Conservation (phyloP, 495 filamentous ascomycete species). For the Geopyxis carbonaria region DNA sequence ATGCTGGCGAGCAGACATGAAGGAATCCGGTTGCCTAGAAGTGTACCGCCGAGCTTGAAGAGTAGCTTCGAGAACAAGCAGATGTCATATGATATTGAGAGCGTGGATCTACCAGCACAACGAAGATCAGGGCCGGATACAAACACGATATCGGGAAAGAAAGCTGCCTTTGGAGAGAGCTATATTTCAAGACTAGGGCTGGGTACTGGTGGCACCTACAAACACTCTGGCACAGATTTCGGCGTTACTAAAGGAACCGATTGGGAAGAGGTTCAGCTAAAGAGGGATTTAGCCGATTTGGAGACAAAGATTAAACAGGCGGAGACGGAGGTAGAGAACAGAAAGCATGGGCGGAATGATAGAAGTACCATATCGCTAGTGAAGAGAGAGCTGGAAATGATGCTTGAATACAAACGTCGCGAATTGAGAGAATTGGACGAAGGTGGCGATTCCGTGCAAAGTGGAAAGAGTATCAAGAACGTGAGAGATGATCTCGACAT, state of each 20-base stretch:
- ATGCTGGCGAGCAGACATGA: conserved; percentile 90
- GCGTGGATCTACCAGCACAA: conserved; percentile 26
- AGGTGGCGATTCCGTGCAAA: conserved; percentile 51
- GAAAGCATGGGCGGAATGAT: conserved; percentile 22
- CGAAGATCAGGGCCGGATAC: conserved; percentile 17
- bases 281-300: conserved; percentile 75
- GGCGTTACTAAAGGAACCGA: conserved; percentile 49
- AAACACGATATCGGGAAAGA: conserved; percentile 30
- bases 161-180: conserved; percentile 91
- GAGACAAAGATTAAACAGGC: conserved; percentile 68
- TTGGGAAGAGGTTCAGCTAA: conserved; percentile 92
- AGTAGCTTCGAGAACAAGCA: conserved; percentile 80
- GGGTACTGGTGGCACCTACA: conserved; percentile 54
- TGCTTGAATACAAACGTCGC: conserved; percentile 63
- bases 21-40: conserved; percentile 80
- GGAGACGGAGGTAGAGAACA: conserved; percentile 44
- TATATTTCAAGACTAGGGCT: conserved; percentile 82
- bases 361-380: conserved; percentile 59
- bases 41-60: conserved; percentile 81
- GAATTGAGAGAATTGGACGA: conserved; percentile 53
- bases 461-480: conserved; percentile 41
- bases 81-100: conserved; percentile 87
- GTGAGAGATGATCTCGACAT: conserved; percentile 53
- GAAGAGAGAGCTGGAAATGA: conserved; percentile 80
- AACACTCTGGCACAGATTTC: conserved; percentile 69